Evolutionary conservation across 805 yeast genomes (phyloP), one percentile per base, ranked within the genome.

Genomic region (Schwanniomyces yamadae): DNA sequence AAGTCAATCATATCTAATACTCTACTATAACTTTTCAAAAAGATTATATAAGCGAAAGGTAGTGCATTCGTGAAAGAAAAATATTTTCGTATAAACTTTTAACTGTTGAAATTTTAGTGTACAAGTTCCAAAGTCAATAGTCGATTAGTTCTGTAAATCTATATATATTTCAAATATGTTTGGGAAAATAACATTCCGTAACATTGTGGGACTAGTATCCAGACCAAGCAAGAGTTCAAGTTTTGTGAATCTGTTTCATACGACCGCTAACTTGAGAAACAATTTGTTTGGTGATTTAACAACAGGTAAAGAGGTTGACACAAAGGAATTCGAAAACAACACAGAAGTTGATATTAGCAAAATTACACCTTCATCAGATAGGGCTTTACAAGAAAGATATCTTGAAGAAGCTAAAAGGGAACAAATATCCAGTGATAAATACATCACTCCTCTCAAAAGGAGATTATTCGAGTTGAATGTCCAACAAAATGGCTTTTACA

Each of bases 401-500:
- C 56, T 74, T 33, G 69, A 77, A 23, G 77, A 80, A 24, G 62
- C 61, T 5, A 28, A 45, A 39, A 41, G 50, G 48, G 55, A 42
- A 71, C 87, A 52, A 63, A 70, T 56, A 31, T 45, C 47, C 39
- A 59, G 75, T 12, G 80, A 85, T 7, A 74, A 77, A 30, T 76
- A 78, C 36, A 59, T 89, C 11, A 71, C 88, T 4, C 91, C 95
- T 8, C 66, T 88, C 42, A 89, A 88, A 57, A 72, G 71, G 44
- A 62, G 71, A 48, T 63, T 90, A 4, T 89, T 85, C 52, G 61
- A 72, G 18, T 63, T 68, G 28, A 84, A 79, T 49, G 84, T 86
- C 33, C 55, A 63, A 6, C 50, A 71, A 42, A 73, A 84, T 56
- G 84, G 85, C 31, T 82, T 82, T 51, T 90, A 75, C 71, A 81